These are phyloP conservation scores for Alternaria metachromatica DNA, from an alignment of 2,329 filamentous ascomycete genomes.

Conservation along the genomic window DNA sequence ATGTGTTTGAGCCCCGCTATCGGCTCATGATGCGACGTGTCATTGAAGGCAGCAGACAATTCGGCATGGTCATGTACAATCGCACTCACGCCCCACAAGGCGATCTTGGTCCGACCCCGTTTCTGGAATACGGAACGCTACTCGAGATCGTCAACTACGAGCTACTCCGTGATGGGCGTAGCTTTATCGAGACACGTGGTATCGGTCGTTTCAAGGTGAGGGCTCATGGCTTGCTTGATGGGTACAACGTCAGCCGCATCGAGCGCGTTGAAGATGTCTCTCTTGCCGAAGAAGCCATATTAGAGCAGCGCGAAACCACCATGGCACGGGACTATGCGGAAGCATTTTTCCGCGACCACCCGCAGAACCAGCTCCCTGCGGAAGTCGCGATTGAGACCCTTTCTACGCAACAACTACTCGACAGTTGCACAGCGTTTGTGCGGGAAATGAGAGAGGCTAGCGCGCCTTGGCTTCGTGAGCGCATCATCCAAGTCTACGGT, in stretches of 20 bases:
- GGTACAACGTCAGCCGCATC: slow-evolving; percentile 77
- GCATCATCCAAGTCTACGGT: slow-evolving; percentile 77
- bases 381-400: slow-evolving; percentile 59
- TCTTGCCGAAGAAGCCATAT: slow-evolving; percentile 77
- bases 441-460: slow-evolving; percentile 70
- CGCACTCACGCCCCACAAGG: slow-evolving; percentile 60
- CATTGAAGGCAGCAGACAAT: slow-evolving; percentile 74
- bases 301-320: slow-evolving; percentile 73
- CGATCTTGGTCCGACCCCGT: slow-evolving; percentile 61
- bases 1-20: slow-evolving; percentile 93
- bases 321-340: slow-evolving; percentile 45
- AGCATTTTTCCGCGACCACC: slow-evolving; percentile 45
- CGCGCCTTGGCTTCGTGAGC: slow-evolving; percentile 75
- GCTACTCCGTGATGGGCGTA: slow-evolving; percentile 78
- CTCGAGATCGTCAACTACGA: slow-evolving; percentile 77
- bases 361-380: slow-evolving; percentile 27
- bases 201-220: slow-evolving; percentile 77
- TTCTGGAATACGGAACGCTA: slow-evolving; percentile 78
- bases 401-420: slow-evolving; percentile 74
- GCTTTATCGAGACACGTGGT: slow-evolving; percentile 79
- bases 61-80: slow-evolving; percentile 84
- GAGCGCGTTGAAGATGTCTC: slow-evolving; percentile 84
- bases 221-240: slow-evolving; percentile 70
- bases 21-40: slow-evolving; percentile 85
- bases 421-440: slow-evolving; percentile 71